A percentile compares a stretch with the other conserved stretches of the same genome.
Evolutionary conservation across 1,284 basidiomycete species (phyloP).

Genomic region (Rhodotorula sp.): DNA sequence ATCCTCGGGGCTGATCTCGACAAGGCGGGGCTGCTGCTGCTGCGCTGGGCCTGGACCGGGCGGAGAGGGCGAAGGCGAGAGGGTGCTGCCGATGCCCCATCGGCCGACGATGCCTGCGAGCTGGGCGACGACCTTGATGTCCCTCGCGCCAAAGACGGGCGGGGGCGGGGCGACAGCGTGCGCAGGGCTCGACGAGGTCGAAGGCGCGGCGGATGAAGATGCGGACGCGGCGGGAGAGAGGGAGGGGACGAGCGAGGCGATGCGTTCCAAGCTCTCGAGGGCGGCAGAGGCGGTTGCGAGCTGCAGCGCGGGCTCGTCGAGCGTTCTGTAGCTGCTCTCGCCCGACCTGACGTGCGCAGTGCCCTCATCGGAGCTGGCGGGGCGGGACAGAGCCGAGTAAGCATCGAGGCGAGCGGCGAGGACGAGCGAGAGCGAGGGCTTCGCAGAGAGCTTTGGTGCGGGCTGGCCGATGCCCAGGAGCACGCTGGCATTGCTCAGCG

Average conservation of each 20-base stretch:
- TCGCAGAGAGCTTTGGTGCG: no score
- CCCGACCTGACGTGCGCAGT: background rate
- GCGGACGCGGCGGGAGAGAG: background rate
- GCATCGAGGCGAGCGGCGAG: slow-evolving; percentile 8
- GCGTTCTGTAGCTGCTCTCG: no score
- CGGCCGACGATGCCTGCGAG: slow-evolving; percentile 36
- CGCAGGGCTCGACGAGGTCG: background rate
- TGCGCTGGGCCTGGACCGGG: no score
- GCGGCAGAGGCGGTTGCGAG: background rate
- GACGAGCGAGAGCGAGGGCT: slow-evolving; percentile 5
- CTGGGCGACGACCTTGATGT: slow-evolving; percentile 34
- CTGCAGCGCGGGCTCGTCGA: background rate
- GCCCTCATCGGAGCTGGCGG: no score
- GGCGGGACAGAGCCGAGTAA: background rate
- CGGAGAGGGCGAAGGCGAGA: no score
- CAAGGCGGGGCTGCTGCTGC: slow-evolving; percentile 10
- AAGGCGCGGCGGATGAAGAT: background rate
- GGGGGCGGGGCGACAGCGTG: background rate
- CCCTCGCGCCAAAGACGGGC: slow-evolving; percentile 36
- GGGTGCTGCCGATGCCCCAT: slow-evolving; percentile 33
- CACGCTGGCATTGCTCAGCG: background rate
- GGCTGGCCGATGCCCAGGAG: background rate
- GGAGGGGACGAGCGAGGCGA: background rate
- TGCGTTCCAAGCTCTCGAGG: background rate
- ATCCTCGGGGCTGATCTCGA: slow-evolving; percentile 20